These are phyloP conservation scores for Xylariales sp. DNA, from an alignment of 2,329 filamentous ascomycete species.

Conservation along the genomic window DNA sequence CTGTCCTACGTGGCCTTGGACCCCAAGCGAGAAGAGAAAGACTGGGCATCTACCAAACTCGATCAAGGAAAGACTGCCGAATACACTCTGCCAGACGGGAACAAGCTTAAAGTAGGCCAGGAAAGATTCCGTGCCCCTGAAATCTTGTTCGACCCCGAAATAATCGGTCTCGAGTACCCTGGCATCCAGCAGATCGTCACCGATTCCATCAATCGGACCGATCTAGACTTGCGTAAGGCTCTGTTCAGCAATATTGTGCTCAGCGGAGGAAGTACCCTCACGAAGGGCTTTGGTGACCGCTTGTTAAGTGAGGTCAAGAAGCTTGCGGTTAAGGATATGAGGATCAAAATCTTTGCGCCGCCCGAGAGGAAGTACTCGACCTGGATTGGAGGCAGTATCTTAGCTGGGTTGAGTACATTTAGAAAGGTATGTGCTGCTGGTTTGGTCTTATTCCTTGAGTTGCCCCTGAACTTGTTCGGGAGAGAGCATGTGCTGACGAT, in stretches of 20 bases:
- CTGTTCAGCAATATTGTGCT: slow-evolving; percentile 96
- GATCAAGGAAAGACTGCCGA: slow-evolving; percentile 77
- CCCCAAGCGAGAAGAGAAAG: slow-evolving; percentile 91
- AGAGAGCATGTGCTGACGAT: too few relatives aligned
- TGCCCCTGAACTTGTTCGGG: slow-evolving; percentile 5
- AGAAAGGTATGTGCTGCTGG: slow-evolving; percentile 67
- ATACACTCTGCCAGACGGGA: slow-evolving; percentile 86
- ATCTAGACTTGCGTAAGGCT: slow-evolving; percentile 90
- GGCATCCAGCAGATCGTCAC: slow-evolving; percentile 98
- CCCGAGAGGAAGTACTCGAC: slow-evolving; percentile 98
- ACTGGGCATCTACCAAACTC: slow-evolving; percentile 78
- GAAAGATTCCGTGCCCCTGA: slow-evolving; percentile 95
- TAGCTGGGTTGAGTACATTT: slow-evolving; percentile 95
- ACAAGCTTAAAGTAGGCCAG: slow-evolving; percentile 84
- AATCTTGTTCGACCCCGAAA: slow-evolving; percentile 94
- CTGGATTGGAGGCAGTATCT: slow-evolving; percentile 97
- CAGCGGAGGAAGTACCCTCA: slow-evolving; percentile 91
- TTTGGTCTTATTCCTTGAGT: slow-evolving; percentile 15
- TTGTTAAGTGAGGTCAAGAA: slow-evolving; percentile 87
- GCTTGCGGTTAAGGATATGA: slow-evolving; percentile 96
- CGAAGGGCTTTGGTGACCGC: slow-evolving; percentile 93
- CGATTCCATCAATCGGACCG: slow-evolving; percentile 89
- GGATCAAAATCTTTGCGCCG: slow-evolving; percentile 98
- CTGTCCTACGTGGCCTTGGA: slow-evolving; percentile 87
- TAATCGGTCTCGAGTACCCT: slow-evolving; percentile 94